Evolutionary conservation across 371 early-diverging fungal species (phyloP).

Genomic region (Mortierella sp.): DNA sequence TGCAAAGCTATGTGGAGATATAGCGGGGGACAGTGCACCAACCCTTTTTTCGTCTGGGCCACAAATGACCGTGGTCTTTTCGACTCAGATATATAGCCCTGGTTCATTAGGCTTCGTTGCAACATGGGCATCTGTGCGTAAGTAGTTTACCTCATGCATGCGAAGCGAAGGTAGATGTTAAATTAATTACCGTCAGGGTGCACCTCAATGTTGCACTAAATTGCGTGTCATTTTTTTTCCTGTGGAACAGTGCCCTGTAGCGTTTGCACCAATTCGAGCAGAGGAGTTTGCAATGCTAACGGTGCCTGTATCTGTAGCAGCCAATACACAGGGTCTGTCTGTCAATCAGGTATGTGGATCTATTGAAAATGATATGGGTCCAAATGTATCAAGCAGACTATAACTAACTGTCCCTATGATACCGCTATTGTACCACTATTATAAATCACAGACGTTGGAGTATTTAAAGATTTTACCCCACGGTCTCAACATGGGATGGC

Average conservation of each 20-base stretch:
- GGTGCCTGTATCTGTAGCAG: slow-evolving; percentile 25
- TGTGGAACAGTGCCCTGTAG: slow-evolving; percentile 25
- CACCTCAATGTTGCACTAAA: background rate
- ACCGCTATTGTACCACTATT: too few species aligned
- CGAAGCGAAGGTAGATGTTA: background rate
- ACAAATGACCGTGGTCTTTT: slow-evolving; percentile 36
- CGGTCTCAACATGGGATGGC: slow-evolving; percentile 54
- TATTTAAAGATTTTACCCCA: slow-evolving; percentile 36
- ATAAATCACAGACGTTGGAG: slow-evolving; percentile 21
- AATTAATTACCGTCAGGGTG: background rate
- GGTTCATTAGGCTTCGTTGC: slow-evolving; percentile 32
- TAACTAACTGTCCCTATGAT: background rate
- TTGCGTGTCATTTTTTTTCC: background rate
- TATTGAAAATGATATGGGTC: background rate
- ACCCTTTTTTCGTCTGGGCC: slow-evolving; percentile 35
- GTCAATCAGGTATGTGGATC: slow-evolving; percentile 36
- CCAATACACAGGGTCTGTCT: slow-evolving; percentile 34
- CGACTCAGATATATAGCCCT: slow-evolving; percentile 21
- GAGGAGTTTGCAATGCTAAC: slow-evolving; percentile 30
- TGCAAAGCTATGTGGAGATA: slow-evolving; percentile 41
- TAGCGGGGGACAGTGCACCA: slow-evolving; percentile 14
- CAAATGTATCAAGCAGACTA: background rate
- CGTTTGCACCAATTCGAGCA: slow-evolving; percentile 23
- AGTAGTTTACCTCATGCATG: background rate
- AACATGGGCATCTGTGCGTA: slow-evolving; percentile 33